Evolutionary conservation across 208 protist species (phyloP).

Genomic region (Zelonia costaricensis): DNA sequence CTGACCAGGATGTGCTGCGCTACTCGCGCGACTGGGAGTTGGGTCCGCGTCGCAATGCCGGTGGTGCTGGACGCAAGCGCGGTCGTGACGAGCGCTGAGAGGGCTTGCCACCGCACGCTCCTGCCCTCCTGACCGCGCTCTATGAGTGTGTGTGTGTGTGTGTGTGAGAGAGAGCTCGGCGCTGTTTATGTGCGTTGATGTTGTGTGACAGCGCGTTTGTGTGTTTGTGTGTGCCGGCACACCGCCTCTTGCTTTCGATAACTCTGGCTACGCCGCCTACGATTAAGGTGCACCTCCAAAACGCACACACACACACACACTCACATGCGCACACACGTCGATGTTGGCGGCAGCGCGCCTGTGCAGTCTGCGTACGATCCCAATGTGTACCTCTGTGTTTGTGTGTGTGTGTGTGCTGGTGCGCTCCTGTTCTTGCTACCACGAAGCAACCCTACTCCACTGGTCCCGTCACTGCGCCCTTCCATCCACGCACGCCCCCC

Average conservation of each 20-base stretch:
- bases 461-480: background rate
- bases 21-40: slow-evolving; percentile 80
- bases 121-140: no score
- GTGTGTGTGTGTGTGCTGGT: slow-evolving; percentile 15
- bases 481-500: background rate
- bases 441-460: no score
- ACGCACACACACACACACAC: no score
- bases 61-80: slow-evolving; percentile 22
- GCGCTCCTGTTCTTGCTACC: no score
- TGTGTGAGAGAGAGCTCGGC: background rate
- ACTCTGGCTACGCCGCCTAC: no score
- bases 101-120: no score
- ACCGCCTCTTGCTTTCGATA: no score
- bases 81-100: slow-evolving; percentile 7
- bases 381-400: background rate
- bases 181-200: background rate
- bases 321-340: background rate
- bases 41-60: slow-evolving; percentile 32
- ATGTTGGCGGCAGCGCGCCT: background rate
- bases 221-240: no score
- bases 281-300: no score
- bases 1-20: slow-evolving; percentile 48
- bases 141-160: no score
- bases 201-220: no score
- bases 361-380: background rate